Evolutionary conservation across 1,139 yeast genomes (phyloP), one percentile per base, ranked within the genome.

Genomic region (Geotrichum klebahnii): DNA sequence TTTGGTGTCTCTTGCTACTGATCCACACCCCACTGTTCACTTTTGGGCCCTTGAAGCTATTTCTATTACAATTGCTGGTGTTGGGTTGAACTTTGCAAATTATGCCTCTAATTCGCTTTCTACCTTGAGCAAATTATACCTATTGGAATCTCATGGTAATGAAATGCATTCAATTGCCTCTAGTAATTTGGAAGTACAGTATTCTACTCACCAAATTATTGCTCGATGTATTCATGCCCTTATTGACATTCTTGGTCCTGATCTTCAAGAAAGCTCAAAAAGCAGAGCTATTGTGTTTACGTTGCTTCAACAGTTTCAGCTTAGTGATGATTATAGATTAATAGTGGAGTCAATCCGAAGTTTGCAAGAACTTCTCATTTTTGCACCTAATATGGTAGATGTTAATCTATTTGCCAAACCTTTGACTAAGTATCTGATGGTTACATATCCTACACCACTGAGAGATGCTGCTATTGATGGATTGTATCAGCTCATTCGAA

Each of bases 21-120:
- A 90, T 66, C 94, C 96, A 0, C 92, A 90, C 62, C 96, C 96
- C 0, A 70, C 79, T 2, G 89, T 92, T 12, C 89, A 86, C 62
- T 76, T 78, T 52, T 84, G 87, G 74, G 76, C 94, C 0, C 64
- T 89, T 55, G 77, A 76, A 48, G 77, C 95, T 0, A 65, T 85
- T 35, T 66, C 76, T 2, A 69, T 76, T 5, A 68, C 85, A 12
- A 72, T 88, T 45, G 80, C 79, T 46, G 69, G 73, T 42, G 71
- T 78, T 3, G 84, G 82, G 50, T 63, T 79, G 43, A 78, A 80
- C 9, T 74, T 79, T 50, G 60, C 70, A 0, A 58, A 62, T 3
- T 67, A 70, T 14, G 69, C 78, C 2, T 58, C 72, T 8, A 72
- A 74, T 44, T 68, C 82, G 0, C 66, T 86, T 1, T 64, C 67